Evolutionary conservation across 2,329 filamentous ascomycete species (phyloP).

Genomic region (Rutstroemia sp.): DNA sequence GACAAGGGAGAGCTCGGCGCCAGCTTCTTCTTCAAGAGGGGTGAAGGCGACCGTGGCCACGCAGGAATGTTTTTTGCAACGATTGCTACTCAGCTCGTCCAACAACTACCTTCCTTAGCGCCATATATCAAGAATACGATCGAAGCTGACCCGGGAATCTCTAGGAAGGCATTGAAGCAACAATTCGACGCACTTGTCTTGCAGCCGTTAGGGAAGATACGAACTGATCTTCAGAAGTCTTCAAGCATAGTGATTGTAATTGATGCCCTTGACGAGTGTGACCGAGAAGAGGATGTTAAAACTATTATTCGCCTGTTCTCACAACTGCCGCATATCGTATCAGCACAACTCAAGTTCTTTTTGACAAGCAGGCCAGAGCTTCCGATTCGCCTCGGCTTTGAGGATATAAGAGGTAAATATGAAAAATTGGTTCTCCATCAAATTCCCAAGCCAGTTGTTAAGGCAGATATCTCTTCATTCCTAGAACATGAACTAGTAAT

Average conservation of each 20-base stretch:
- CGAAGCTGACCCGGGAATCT: conserved; percentile 27
- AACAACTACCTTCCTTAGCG: conserved; percentile 25
- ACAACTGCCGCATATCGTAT: neutral
- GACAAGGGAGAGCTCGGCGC: conserved; percentile 20
- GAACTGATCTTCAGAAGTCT: neutral
- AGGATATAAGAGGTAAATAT: neutral
- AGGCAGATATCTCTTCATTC: conserved; percentile 14
- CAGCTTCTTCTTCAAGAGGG: conserved; percentile 28
- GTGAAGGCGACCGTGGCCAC: conserved; percentile 22
- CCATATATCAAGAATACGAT: conserved; percentile 27
- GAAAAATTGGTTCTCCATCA: conserved; percentile 10
- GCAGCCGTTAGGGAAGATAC: conserved; percentile 25
- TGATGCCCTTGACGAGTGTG: conserved; percentile 30
- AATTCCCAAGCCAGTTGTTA: conserved; percentile 11
- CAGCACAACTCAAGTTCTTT: conserved; percentile 20
- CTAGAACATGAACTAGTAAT: conserved; percentile 9
- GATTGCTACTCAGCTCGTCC: conserved; percentile 23
- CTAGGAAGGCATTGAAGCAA: conserved; percentile 26
- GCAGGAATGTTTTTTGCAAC: conserved; percentile 29
- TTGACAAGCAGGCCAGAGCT: conserved; percentile 27
- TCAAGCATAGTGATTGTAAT: conserved; percentile 18
- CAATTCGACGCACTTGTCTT: conserved; percentile 38
- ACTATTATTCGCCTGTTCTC: conserved; percentile 21
- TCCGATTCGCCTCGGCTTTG: conserved; percentile 20
- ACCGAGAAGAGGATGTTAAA: conserved; percentile 16